Evolutionary conservation across 768 basidiomycete genomes (phyloP).

Genomic region (Steccherinum ochraceum): DNA sequence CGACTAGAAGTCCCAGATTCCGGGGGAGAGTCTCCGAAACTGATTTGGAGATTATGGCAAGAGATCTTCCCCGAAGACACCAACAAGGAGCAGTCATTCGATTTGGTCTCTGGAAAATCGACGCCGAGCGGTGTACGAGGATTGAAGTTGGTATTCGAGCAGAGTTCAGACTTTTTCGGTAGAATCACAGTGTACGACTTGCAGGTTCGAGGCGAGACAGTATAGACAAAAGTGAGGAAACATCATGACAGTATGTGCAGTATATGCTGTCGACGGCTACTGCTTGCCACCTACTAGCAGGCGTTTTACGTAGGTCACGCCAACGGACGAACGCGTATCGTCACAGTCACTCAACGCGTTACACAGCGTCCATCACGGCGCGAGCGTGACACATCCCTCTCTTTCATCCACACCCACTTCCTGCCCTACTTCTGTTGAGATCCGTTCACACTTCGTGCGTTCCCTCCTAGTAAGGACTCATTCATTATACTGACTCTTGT

Average conservation of each 20-base stretch:
- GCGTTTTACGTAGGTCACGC: background rate
- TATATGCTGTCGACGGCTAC: background rate
- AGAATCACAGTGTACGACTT: constrained; percentile 72
- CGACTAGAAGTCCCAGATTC: constrained; percentile 34
- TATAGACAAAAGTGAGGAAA: too few relatives aligned
- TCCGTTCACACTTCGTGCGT: background rate
- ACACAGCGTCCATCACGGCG: background rate
- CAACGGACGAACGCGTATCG: background rate
- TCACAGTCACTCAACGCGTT: background rate
- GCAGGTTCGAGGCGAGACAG: too few relatives aligned
- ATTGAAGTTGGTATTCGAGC: constrained; percentile 67
- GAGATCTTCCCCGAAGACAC: constrained; percentile 75
- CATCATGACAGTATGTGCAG: background rate
- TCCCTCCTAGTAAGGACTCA: background rate
- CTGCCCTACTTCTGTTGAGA: background rate
- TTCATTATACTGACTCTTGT: background rate
- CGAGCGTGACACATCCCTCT: background rate
- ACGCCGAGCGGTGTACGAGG: constrained; percentile 40
- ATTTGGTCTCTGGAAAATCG: constrained; percentile 34
- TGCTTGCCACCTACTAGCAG: background rate
- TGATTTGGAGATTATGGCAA: constrained; percentile 44
- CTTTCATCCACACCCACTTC: background rate
- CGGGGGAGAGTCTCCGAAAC: constrained; percentile 20
- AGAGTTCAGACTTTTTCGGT: constrained; percentile 84
- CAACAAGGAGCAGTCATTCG: constrained; percentile 66